Evolutionary conservation across 2,329 filamentous ascomycete genomes (phyloP).

Genomic region (Trichothecium sympodiale): DNA sequence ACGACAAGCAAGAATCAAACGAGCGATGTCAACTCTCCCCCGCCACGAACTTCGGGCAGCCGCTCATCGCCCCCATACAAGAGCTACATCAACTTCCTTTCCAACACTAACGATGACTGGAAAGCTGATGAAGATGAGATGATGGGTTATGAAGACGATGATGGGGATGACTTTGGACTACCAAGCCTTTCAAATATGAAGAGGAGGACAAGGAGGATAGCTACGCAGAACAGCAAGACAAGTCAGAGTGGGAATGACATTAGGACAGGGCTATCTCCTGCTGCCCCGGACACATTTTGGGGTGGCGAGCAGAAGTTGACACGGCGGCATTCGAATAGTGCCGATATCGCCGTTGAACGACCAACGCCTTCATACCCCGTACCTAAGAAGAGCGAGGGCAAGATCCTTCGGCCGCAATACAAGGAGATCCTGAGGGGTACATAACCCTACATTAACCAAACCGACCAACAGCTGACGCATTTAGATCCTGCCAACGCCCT

Average conservation of each 20-base stretch:
- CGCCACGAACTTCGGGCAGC: constrained; percentile 24
- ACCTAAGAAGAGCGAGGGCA: constrained; percentile 81
- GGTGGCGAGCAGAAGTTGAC: constrained; percentile 23
- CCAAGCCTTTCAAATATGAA: constrained; percentile 90
- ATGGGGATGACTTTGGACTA: constrained; percentile 90
- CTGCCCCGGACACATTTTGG: constrained; percentile 19
- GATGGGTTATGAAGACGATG: constrained; percentile 70
- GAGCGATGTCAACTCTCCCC: constrained; percentile 41
- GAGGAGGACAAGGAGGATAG: constrained; percentile 50
- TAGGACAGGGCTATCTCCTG: neutral
- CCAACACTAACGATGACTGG: constrained; percentile 76
- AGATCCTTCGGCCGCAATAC: constrained; percentile 93
- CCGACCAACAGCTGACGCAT: constrained; percentile 4
- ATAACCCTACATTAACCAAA: constrained; percentile 3
- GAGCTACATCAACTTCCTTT: constrained; percentile 71
- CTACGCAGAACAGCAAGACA: constrained; percentile 24
- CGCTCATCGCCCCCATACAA: constrained; percentile 55
- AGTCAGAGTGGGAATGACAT: neutral
- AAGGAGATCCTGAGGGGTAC: constrained; percentile 79
- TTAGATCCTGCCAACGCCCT: constrained; percentile 80
- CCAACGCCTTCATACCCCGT: constrained; percentile 75
- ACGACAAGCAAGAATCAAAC: constrained; percentile 26
- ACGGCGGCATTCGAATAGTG: constrained; percentile 70
- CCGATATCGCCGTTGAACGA: constrained; percentile 87
- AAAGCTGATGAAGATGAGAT: constrained; percentile 66